Conservation (phyloP, 31 red algal genomes). For the Odonthalia washingtoniensis region DNA sequence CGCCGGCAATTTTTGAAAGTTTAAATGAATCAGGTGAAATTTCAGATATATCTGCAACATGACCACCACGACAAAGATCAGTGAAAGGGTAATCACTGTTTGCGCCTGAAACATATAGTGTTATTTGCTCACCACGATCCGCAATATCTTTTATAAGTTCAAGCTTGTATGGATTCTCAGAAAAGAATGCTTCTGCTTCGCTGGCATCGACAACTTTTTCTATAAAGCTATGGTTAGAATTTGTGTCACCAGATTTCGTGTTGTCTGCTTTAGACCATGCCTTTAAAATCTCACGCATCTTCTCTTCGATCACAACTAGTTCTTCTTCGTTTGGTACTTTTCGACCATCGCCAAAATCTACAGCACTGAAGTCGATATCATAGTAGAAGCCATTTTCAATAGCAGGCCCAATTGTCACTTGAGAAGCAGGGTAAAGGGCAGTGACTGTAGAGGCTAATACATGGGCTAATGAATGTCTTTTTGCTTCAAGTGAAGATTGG, state of each 20-base stretch:
- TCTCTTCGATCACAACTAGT: too few relatives aligned
- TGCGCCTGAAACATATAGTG: too few relatives aligned
- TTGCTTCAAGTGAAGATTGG: too few relatives aligned
- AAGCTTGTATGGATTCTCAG: constrained; percentile 6
- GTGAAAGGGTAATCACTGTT: neutral
- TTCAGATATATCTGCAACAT: constrained; percentile 3
- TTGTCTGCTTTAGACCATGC: neutral
- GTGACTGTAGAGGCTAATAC: neutral
- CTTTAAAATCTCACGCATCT: constrained; percentile 4
- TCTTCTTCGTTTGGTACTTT: too few relatives aligned
- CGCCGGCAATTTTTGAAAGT: constrained; percentile 7
- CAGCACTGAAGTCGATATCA: constrained; percentile 5
- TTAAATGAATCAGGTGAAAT: neutral
- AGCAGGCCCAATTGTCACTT: constrained; percentile 15
- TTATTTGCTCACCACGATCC: too few relatives aligned
- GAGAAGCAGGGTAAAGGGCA: constrained; percentile 10
- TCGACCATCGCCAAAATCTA: constrained; percentile 5
- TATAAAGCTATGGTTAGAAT: too few relatives aligned
- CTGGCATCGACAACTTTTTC: neutral
- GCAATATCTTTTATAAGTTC: too few relatives aligned
- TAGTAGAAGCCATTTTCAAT: constrained; percentile 21
- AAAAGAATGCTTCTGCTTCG: constrained; percentile 14
- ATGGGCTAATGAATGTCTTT: constrained; percentile 9
- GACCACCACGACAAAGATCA: neutral
- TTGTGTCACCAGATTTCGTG: too few relatives aligned